phyloP scores from a whole-genome alignment of 2,329 filamentous ascomycete species.

The Fusarium oligoseptatum region DNA sequence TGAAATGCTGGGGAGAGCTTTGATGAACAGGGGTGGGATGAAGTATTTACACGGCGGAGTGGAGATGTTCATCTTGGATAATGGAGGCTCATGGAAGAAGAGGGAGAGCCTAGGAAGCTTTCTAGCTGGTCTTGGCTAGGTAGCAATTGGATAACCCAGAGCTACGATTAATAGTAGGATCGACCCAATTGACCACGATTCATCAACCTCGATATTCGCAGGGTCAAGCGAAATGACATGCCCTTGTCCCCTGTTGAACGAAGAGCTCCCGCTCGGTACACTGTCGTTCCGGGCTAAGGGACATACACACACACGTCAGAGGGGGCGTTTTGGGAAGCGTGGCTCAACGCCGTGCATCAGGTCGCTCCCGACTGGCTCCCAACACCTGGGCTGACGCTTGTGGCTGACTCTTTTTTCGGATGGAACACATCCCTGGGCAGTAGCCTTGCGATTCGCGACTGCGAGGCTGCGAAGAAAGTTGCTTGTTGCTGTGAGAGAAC shows the following conservation, averaged over 20 bases:
- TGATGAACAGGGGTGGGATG: background rate
- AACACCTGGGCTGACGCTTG: conserved; percentile 39
- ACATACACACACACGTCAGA: conserved; percentile 30
- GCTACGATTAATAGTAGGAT: background rate
- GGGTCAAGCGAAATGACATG: background rate
- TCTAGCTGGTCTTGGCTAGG: background rate
- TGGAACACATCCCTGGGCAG: background rate
- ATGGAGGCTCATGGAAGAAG: conserved; percentile 3
- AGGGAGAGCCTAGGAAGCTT: background rate
- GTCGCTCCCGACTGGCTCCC: conserved; percentile 39
- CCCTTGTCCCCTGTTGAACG: conserved; percentile 1
- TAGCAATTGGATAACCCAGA: background rate
- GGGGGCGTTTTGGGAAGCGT: conserved; percentile 22
- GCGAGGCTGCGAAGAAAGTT: conserved; percentile 2
- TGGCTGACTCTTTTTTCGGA: conserved; percentile 30
- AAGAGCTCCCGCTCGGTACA: conserved; percentile 29
- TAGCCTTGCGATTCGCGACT: background rate
- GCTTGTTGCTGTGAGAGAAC: background rate
- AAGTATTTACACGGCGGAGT: background rate
- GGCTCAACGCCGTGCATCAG: conserved; percentile 30
- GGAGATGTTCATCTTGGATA: conserved; percentile 8
- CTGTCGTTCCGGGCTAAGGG: conserved; percentile 12
- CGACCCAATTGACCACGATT: background rate
- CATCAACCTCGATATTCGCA: background rate
- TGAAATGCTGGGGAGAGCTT: conserved; percentile 9